Evolutionary conservation across 2,329 filamentous ascomycete genomes (phyloP).

Genomic region (Hortaea sp.): DNA sequence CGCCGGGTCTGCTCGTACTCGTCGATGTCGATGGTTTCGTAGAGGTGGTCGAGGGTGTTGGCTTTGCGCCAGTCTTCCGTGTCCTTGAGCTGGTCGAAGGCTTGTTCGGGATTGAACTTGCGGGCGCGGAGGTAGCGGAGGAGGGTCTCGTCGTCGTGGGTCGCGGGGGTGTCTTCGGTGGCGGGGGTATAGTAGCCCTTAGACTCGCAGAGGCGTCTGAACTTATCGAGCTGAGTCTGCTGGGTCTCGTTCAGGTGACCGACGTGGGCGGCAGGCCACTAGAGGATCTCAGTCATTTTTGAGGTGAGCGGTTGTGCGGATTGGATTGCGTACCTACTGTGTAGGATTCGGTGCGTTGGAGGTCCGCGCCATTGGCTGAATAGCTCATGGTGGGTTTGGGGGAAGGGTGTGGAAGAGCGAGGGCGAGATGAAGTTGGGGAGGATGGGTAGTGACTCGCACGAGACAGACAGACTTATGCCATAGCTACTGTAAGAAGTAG

Average conservation of each 20-base stretch:
- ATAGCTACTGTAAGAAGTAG: no score
- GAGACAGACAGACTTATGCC: no score
- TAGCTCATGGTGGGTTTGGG: no score
- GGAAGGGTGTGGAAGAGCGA: no score
- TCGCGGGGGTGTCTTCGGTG: conserved; percentile 33
- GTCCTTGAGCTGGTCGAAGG: conserved; percentile 72
- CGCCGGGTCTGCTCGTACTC: conserved; percentile 72
- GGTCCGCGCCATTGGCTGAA: conserved; percentile 1
- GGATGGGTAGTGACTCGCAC: no score
- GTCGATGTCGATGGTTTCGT: conserved; percentile 75
- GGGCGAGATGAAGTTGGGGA: no score
- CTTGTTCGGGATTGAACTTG: conserved; percentile 67
- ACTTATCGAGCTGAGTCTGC: conserved; percentile 54
- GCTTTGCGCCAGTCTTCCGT: conserved; percentile 80
- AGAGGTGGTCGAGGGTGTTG: conserved; percentile 68
- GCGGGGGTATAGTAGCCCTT: conserved; percentile 52
- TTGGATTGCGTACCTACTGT: conserved; percentile 6
- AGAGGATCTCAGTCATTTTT: background rate
- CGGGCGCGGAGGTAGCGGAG: conserved; percentile 80
- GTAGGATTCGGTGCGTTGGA: conserved; percentile 9
- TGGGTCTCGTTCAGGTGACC: conserved; percentile 65
- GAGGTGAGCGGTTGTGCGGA: background rate
- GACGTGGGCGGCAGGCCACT: conserved; percentile 68
- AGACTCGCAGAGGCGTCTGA: conserved; percentile 59
- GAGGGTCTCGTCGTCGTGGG: conserved; percentile 64